These are phyloP conservation scores for Coemansia sp. DNA, from an alignment of 192 early-diverging fungal genomes.

Conservation along the genomic window DNA sequence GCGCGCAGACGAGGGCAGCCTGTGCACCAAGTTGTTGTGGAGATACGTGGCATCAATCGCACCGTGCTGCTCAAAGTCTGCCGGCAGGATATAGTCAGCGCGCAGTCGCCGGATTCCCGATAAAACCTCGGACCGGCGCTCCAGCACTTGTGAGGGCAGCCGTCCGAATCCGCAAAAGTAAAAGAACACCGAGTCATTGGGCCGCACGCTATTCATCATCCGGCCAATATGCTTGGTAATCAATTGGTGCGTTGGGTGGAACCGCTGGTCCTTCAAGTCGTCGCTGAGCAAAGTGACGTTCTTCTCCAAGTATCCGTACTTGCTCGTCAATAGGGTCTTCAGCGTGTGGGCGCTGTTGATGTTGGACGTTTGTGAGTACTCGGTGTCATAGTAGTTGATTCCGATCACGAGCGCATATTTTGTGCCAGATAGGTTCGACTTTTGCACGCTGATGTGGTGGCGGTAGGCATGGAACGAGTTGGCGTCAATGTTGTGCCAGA, in stretches of 20 bases:
- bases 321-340: slow-evolving; percentile 56
- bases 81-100: slow-evolving; percentile 72
- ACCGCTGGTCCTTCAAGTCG: slow-evolving; percentile 54
- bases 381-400: slow-evolving; percentile 58
- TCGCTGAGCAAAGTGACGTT: slow-evolving; percentile 70
- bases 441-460: slow-evolving; percentile 35
- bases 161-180: slow-evolving; percentile 77
- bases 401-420: slow-evolving; percentile 58
- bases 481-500: slow-evolving; percentile 31
- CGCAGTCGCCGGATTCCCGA: slow-evolving; percentile 56
- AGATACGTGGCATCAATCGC: slow-evolving; percentile 71
- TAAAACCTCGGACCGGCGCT: slow-evolving; percentile 28
- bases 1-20: slow-evolving; percentile 67
- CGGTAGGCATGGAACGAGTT: slow-evolving; percentile 29
- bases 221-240: slow-evolving; percentile 66
- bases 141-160: slow-evolving; percentile 34
- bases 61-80: slow-evolving; percentile 69
- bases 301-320: slow-evolving; percentile 59
- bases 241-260: slow-evolving; percentile 55
- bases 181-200: slow-evolving; percentile 77
- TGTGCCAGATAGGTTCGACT: slow-evolving; percentile 36
- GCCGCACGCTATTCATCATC: slow-evolving; percentile 63
- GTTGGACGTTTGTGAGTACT: slow-evolving; percentile 56
- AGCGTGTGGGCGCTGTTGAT: slow-evolving; percentile 59
- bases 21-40: slow-evolving; percentile 60